Base-by-base conservation (phyloP, 371 early-diverging fungal species). In the Mortierella sp. region DNA sequence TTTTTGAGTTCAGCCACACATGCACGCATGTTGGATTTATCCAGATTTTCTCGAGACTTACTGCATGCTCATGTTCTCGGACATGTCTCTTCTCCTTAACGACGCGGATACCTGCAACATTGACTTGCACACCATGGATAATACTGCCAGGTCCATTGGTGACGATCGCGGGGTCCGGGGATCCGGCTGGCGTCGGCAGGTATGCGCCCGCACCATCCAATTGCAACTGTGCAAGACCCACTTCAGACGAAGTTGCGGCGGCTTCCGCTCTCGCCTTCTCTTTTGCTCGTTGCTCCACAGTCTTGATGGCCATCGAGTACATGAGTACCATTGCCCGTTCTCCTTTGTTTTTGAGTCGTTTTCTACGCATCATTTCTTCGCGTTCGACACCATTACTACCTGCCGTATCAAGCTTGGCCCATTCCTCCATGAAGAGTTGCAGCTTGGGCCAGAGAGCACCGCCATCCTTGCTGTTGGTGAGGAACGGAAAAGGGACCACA, bases 401-500 rank as follows among this genome's bases (percentile, higher is more conserved):
- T 34, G 37, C 70, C 4, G 60, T 60, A 34, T 75, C 76, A 23
- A 69, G 3, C 37, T 69, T 75, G 23, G 76, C 70, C 69, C 64
- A 60, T 28, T 75, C 76, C 17, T 69, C 64, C 44, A 75, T 28
- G 28, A 75, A 75, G 4, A 49, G 37, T 37, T 69, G 64, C 17
- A 75, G 41, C 23, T 75, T 75, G 9, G 69, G 64, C 76, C 76
- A 75, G 11, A 75, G 56, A 8, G 58, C 69, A 11, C 70, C 61
- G 1, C 60, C n/a, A n/a, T n/a, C n/a, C n/a, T n/a, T 59, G 50
- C 60, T 49, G 28, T 52, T 48, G 6, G 64, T 57, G 19, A 75
- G 34, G 51, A 75, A 75, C 4, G 76, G 76, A 34, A 75, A 75
- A 12, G 76, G 76, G n/a, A 75, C 60, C 7, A 75, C 76, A 0